A percentile compares a stretch with the other conserved stretches of the same genome.
Conservation (phyloP, 1,284 basidiomycete genomes). For the Fereydounia khargensis region DNA sequence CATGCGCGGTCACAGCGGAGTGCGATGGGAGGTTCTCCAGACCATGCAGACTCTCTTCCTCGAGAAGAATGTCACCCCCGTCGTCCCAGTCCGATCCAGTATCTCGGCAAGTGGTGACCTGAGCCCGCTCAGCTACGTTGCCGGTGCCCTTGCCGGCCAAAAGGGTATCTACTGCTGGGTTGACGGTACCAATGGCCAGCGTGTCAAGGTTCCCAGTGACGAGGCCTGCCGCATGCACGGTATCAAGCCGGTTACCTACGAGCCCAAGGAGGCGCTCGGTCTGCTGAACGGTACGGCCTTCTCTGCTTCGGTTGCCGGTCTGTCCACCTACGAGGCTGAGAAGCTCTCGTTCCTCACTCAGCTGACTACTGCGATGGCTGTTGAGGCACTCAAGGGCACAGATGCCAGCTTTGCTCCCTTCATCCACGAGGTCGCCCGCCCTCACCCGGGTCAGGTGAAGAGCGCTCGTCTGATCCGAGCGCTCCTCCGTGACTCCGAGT, state of each 20-base stretch:
- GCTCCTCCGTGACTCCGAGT: slow-evolving; percentile 68
- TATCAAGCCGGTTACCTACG: slow-evolving; percentile 69
- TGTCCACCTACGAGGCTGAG: slow-evolving; percentile 70
- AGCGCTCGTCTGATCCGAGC: slow-evolving; percentile 23
- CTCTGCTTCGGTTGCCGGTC: slow-evolving; percentile 62
- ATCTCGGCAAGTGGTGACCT: slow-evolving; percentile 73
- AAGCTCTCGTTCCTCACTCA: slow-evolving; percentile 71
- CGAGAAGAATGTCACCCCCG: slow-evolving; percentile 70
- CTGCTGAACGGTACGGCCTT: slow-evolving; percentile 77
- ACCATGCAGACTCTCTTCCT: slow-evolving; percentile 72
- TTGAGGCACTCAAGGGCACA: slow-evolving; percentile 63
- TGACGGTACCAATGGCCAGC: slow-evolving; percentile 17
- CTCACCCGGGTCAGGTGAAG: slow-evolving; percentile 78
- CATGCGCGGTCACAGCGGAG: slow-evolving; percentile 73
- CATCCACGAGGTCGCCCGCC: slow-evolving; percentile 73
- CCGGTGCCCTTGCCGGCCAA: slow-evolving; percentile 57
- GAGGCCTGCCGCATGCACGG: slow-evolving; percentile 60
- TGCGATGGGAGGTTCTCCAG: slow-evolving; percentile 76
- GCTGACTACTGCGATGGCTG: slow-evolving; percentile 78
- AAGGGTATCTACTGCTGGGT: slow-evolving; percentile 34
- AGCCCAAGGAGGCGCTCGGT: slow-evolving; percentile 70
- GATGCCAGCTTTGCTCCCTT: slow-evolving; percentile 60
- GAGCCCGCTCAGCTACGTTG: slow-evolving; percentile 66
- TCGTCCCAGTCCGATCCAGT: slow-evolving; percentile 78
- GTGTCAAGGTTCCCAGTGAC: slow-evolving; percentile 23